These are phyloP conservation scores for Starmerella scarabaei DNA, from an alignment of 805 yeast species.

Conservation along the genomic window DNA sequence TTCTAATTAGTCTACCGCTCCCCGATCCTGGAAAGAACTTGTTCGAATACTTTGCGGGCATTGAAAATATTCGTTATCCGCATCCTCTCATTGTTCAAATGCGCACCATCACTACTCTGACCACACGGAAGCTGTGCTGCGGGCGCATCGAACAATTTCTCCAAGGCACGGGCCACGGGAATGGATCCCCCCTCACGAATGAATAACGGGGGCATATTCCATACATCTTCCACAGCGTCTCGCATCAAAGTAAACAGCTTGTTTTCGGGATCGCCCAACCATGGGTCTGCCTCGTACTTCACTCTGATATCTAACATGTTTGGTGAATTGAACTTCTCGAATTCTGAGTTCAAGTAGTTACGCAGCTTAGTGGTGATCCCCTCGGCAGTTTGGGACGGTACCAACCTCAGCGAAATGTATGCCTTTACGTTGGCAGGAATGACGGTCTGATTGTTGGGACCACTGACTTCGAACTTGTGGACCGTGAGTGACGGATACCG, in stretches of 20 bases:
- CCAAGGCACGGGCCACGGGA: slow-evolving; percentile 77
- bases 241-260: slow-evolving; percentile 56
- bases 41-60: slow-evolving; percentile 43
- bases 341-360: slow-evolving; percentile 36
- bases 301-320: slow-evolving; percentile 51
- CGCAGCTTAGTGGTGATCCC: slow-evolving; percentile 42
- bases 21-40: slow-evolving; percentile 15
- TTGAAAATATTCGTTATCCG: slow-evolving; percentile 67
- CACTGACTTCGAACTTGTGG: slow-evolving; percentile 73
- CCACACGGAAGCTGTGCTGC: slow-evolving; percentile 97
- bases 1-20: slow-evolving; percentile 1
- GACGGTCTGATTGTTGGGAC: slow-evolving; percentile 80
- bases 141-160: slow-evolving; percentile 66
- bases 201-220: slow-evolving; percentile 72
- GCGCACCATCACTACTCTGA: slow-evolving; percentile 89
- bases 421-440: slow-evolving; percentile 75
- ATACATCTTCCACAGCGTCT: slow-evolving; percentile 48
- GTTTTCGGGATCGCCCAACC: slow-evolving; percentile 82
- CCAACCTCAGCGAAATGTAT: slow-evolving; percentile 68
- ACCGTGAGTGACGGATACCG: slow-evolving; percentile 77
- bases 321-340: slow-evolving; percentile 39
- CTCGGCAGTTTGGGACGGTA: slow-evolving; percentile 70
- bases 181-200: slow-evolving; percentile 96
- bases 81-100: slow-evolving; percentile 73
- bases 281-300: slow-evolving; percentile 83